Conservation (phyloP, 768 basidiomycete genomes). For the Lyophyllum shimeji region DNA sequence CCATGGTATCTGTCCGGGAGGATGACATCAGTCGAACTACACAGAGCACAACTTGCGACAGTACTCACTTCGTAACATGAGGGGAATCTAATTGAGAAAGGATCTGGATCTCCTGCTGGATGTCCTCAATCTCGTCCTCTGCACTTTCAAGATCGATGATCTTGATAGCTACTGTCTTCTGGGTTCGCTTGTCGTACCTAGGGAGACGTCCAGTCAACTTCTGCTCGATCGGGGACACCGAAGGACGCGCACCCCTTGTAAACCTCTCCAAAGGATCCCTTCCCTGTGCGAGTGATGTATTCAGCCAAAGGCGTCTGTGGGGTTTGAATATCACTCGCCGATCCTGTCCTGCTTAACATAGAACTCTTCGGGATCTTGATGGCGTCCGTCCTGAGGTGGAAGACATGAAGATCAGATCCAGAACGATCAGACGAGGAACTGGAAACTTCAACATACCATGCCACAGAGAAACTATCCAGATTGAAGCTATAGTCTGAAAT, state of each 20-base stretch:
- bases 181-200: conserved; percentile 93
- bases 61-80: conserved; percentile 88
- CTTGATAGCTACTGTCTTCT: conserved; percentile 98
- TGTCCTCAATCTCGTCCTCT: conserved; percentile 99
- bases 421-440: conserved; percentile 17
- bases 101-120: conserved; percentile 98
- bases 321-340: conserved; percentile 50
- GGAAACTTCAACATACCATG: conserved; percentile 25
- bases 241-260: conserved; percentile 80
- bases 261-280: conserved; percentile 99
- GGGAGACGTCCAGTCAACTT: conserved; percentile 16
- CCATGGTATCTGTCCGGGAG: conserved; percentile 76
- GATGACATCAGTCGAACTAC: conserved; percentile 13
- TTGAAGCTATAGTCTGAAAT: conserved; percentile 8
- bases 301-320: conserved; percentile 8
- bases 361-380: conserved; percentile 91
- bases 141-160: conserved; percentile 99
- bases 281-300: conserved; percentile 52
- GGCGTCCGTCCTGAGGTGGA: conserved; percentile 14
- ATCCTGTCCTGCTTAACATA: conserved; percentile 98
- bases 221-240: conserved; percentile 5
- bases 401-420: conserved; percentile 23
- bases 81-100: conserved; percentile 94
- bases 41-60: conserved; percentile 2
- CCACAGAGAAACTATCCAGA: conserved; percentile 9